Conservation (phyloP, 2,329 filamentous ascomycete species). For the Sclerotinia trifoliorum region DNA sequence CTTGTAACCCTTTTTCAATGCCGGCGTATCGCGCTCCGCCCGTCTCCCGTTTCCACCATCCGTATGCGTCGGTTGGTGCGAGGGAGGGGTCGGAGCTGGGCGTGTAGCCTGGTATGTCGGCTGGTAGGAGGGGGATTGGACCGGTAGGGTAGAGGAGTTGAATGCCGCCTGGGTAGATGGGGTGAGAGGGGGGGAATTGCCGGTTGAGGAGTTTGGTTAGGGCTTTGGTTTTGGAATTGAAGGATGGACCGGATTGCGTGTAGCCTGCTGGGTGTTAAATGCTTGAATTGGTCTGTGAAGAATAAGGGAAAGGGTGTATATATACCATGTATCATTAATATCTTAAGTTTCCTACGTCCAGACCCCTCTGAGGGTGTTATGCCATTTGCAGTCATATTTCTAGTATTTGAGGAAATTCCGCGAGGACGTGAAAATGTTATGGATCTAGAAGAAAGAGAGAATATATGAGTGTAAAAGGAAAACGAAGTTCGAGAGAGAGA, state of each 20-base stretch:
- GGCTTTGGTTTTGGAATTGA: conserved; percentile 84
- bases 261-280: conserved; percentile 56
- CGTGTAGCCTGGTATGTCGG: conserved; percentile 69
- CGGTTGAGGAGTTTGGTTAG: conserved; percentile 53
- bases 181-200: conserved; percentile 50
- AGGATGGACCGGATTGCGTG: conserved; percentile 84
- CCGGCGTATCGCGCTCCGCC: conserved; percentile 63
- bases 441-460: not conserved
- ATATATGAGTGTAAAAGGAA: not conserved
- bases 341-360: conserved; percentile 49
- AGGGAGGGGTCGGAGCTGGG: conserved; percentile 41
- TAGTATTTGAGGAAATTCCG: not conserved
- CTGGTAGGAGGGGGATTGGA: conserved; percentile 59
- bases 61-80: conserved; percentile 60
- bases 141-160: conserved; percentile 67
- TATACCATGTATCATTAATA: conserved; percentile 75
- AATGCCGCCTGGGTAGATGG: conserved; percentile 46
- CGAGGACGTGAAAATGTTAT: not conserved
- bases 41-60: conserved; percentile 77
- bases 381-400: conserved; percentile 6
- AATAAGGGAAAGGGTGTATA: conserved; percentile 29
- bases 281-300: not conserved
- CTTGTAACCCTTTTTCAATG: conserved; percentile 65
- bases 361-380: not conserved
- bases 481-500: not conserved